These are phyloP conservation scores for Gossypium sturtianum DNA, from an alignment of 345 rosid species.

Conservation along the genomic window DNA sequence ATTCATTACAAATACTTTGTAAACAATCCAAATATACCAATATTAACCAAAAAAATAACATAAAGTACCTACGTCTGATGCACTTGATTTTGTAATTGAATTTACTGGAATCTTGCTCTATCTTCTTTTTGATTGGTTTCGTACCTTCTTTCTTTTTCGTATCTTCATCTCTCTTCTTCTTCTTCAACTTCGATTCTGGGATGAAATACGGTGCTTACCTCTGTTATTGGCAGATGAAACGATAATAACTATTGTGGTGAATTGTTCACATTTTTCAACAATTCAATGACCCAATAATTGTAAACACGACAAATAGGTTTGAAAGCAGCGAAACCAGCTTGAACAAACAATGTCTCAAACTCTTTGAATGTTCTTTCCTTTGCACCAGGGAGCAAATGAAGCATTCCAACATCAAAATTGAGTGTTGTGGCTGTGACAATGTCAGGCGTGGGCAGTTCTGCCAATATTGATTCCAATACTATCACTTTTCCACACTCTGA, in stretches of 20 bases:
- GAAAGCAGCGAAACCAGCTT: constrained; percentile 21
- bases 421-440: background rate
- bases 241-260: background rate
- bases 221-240: too few relatives aligned
- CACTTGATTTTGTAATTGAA: too few relatives aligned
- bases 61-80: too few relatives aligned
- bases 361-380: constrained; percentile 32
- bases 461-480: constrained; percentile 14
- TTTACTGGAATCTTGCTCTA: too few relatives aligned
- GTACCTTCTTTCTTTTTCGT: too few relatives aligned
- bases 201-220: too few relatives aligned
- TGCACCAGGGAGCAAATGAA: constrained; percentile 19
- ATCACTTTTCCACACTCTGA: constrained; percentile 33
- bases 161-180: too few relatives aligned
- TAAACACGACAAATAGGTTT: constrained; percentile 21
- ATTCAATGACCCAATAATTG: constrained; percentile 29
- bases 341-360: constrained; percentile 20
- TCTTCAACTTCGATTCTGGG: too few relatives aligned
- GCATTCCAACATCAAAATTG: constrained; percentile 20
- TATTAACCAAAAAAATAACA: too few relatives aligned
- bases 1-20: too few relatives aligned
- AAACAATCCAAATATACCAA: too few relatives aligned
- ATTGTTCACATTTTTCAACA: constrained; percentile 8
- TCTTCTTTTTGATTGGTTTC: too few relatives aligned
- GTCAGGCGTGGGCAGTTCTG: background rate